Evolutionary conservation across 495 filamentous ascomycete genomes (phyloP).

Genomic region (Durotheca rogersii): DNA sequence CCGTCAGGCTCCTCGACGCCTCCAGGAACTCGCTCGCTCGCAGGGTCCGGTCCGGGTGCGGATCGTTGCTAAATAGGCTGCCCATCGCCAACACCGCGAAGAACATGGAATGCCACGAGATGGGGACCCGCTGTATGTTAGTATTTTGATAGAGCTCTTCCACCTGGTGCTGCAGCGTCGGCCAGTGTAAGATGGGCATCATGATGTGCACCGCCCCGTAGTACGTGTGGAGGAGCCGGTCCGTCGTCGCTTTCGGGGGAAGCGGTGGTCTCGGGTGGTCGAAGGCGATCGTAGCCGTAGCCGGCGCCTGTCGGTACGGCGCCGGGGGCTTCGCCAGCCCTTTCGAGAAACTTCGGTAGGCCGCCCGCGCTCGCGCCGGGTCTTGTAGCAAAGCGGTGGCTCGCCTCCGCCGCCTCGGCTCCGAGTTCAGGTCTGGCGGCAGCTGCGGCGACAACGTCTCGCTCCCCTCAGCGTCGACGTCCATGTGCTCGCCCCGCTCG

Average conservation of each 20-base stretch:
- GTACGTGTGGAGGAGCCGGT: slow-evolving; percentile 75
- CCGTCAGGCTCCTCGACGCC: slow-evolving; percentile 65
- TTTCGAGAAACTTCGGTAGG: slow-evolving; percentile 70
- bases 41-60: slow-evolving; percentile 51
- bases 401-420: slow-evolving; percentile 60
- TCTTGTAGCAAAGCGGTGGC: slow-evolving; percentile 61
- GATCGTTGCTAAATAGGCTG: slow-evolving; percentile 68
- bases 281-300: slow-evolving; percentile 49
- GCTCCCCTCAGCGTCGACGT: slow-evolving; percentile 59
- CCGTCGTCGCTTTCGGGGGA: slow-evolving; percentile 68
- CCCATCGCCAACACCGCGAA: slow-evolving; percentile 86
- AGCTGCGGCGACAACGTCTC: slow-evolving; percentile 64
- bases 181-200: slow-evolving; percentile 89
- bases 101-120: slow-evolving; percentile 77
- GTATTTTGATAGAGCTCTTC: slow-evolving; percentile 70
- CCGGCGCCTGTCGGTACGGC: slow-evolving; percentile 61
- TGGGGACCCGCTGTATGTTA: slow-evolving; percentile 61
- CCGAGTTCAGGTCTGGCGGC: slow-evolving; percentile 64
- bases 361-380: slow-evolving; percentile 67
- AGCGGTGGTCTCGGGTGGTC: slow-evolving; percentile 61
- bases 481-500: slow-evolving; percentile 55
- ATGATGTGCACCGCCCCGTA: slow-evolving; percentile 73
- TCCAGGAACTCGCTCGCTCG: slow-evolving; percentile 72
- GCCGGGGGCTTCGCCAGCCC: slow-evolving; percentile 83
- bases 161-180: slow-evolving; percentile 72